A percentile compares a stretch with the other conserved stretches of the same genome.
Conservation (phyloP, 345 rosid species). For the Dovyalis caffra region DNA sequence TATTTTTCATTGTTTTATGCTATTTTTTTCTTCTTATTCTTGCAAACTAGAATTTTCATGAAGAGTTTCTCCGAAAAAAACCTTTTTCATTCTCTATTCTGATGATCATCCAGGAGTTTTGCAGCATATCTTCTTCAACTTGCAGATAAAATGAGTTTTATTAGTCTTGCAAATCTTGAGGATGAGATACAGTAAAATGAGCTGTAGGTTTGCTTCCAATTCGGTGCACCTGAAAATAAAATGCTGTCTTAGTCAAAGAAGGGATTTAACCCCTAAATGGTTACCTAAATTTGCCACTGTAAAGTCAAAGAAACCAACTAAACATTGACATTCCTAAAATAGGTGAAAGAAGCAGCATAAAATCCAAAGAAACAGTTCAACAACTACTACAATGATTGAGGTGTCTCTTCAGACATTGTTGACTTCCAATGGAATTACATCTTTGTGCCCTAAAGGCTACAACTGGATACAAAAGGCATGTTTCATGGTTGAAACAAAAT, state of each 20-base stretch:
- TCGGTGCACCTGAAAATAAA: neutral
- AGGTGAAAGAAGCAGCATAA: neutral
- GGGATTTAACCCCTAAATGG: neutral
- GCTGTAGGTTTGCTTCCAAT: neutral
- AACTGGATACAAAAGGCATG: neutral
- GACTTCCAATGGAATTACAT: neutral
- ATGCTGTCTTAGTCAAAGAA: neutral
- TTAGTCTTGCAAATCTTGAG: neutral
- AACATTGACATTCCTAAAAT: neutral
- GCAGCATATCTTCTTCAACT: neutral
- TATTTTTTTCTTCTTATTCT: neutral
- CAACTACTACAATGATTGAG: neutral
- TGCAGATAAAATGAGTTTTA: no score
- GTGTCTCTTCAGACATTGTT: neutral
- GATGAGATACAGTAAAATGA: neutral
- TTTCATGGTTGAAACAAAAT: neutral
- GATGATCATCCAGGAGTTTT: neutral
- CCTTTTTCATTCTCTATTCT: neutral
- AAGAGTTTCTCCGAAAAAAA: neutral
- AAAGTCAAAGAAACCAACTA: neutral
- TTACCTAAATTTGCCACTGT: neutral
- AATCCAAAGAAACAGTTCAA: neutral
- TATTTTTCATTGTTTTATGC: neutral
- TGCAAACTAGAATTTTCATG: neutral
- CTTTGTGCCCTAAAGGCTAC: neutral